These are phyloP conservation scores for Neurospora sp. DNA, from an alignment of 495 filamentous ascomycete species.

Conservation along the genomic window DNA sequence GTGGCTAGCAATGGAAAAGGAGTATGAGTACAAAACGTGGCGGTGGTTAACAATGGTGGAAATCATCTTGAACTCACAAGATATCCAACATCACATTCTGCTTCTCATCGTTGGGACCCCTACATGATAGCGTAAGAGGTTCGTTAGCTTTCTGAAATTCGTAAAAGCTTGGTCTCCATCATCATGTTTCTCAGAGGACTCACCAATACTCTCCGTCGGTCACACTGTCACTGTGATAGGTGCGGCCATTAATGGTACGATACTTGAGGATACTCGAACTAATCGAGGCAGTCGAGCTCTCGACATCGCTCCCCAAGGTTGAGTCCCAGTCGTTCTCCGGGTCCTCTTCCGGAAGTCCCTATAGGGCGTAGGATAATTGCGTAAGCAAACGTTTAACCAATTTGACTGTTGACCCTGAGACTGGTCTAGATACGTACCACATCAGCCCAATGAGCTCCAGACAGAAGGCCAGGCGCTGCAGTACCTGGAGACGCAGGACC, in stretches of 20 bases:
- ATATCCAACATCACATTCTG: constrained; percentile 29
- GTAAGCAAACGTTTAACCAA: not conserved
- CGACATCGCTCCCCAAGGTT: too few species aligned
- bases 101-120: constrained; percentile 28
- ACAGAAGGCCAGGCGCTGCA: not conserved
- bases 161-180: not conserved
- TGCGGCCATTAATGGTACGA: constrained; percentile 29
- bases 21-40: constrained; percentile 20
- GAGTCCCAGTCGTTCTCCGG: constrained; percentile 21
- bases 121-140: not conserved
- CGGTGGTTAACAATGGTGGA: constrained; percentile 12
- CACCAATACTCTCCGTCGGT: constrained; percentile 20
- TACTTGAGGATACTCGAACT: constrained; percentile 37
- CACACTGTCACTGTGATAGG: constrained; percentile 27
- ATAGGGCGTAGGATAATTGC: not conserved
- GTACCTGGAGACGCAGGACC: not conserved
- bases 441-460: constrained; percentile 5
- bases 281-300: too few species aligned
- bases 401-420: not conserved
- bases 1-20: constrained; percentile 10
- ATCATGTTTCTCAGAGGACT: not conserved
- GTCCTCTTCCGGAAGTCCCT: not conserved
- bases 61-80: constrained; percentile 8
- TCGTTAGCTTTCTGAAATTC: not conserved
- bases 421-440: not conserved